These are phyloP conservation scores for Waltergamsia citrina DNA, from an alignment of 2,329 filamentous ascomycete species.

Conservation along the genomic window DNA sequence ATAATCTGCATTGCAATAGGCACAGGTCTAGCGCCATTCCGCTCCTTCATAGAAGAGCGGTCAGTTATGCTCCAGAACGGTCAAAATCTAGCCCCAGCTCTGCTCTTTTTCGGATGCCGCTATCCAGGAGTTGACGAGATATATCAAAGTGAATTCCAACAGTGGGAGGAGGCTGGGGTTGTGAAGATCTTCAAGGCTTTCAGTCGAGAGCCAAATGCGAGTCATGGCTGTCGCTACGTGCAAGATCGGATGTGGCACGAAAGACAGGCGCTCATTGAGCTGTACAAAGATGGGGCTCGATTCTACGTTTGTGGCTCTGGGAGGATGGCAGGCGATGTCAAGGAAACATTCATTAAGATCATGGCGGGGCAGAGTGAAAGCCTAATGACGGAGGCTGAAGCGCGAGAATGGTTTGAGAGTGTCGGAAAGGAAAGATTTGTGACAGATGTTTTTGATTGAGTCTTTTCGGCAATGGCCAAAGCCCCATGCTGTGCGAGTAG, in stretches of 20 bases:
- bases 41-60: conserved; percentile 11
- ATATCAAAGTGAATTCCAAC: conserved; percentile 29
- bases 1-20: too few relatives aligned
- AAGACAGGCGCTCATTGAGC: conserved; percentile 14
- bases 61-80: conserved; percentile 28
- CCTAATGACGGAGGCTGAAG: too few relatives aligned
- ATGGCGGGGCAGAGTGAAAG: too few relatives aligned
- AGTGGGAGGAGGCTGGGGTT: conserved; percentile 33
- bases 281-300: conserved; percentile 30
- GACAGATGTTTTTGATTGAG: too few relatives aligned
- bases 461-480: too few relatives aligned
- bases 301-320: conserved; percentile 57
- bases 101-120: conserved; percentile 41
- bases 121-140: conserved; percentile 30
- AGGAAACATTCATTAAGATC: too few relatives aligned
- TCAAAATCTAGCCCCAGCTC: conserved; percentile 36
- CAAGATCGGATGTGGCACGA: conserved; percentile 23
- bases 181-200: conserved; percentile 51
- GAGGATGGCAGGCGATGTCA: too few relatives aligned
- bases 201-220: conserved; percentile 18
- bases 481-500: too few relatives aligned
- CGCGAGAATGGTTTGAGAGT: too few relatives aligned
- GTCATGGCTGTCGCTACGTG: conserved; percentile 29
- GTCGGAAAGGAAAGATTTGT: too few relatives aligned
- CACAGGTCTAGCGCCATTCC: too few relatives aligned